These are phyloP conservation scores for Polymyxa betae DNA, from an alignment of 208 protist genomes.

Conservation along the genomic window DNA sequence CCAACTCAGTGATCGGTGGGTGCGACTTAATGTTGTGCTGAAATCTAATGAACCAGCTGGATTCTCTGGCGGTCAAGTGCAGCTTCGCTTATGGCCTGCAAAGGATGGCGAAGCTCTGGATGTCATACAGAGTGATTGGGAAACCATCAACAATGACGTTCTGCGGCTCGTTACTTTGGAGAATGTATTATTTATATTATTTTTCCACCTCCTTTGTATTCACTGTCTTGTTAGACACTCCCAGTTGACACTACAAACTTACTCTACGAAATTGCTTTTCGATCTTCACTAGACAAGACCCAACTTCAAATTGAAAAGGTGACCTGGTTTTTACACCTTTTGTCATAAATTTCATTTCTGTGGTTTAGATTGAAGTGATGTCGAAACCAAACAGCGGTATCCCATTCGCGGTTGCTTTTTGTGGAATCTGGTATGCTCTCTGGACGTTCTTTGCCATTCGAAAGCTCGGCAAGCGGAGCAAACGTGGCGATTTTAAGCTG, in stretches of 20 bases:
- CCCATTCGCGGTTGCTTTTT: neutral
- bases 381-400: neutral
- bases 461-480: neutral
- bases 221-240: slow-evolving; percentile 17
- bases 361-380: neutral
- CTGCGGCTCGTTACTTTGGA: no score
- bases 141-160: no score
- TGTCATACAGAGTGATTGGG: no score
- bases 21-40: no score
- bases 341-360: neutral
- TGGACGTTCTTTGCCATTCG: neutral
- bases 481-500: neutral
- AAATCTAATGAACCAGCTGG: no score
- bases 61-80: no score
- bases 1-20: no score
- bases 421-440: slow-evolving; percentile 27
- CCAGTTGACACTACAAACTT: neutral
- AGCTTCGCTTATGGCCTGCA: no score
- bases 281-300: neutral
- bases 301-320: neutral
- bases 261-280: slow-evolving; percentile 15
- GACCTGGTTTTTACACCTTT: neutral
- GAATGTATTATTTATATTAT: no score
- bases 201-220: neutral
- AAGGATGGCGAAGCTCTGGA: no score